Conservation (phyloP, 2,329 filamentous ascomycete genomes). For the Ophiostoma pallidulum region DNA sequence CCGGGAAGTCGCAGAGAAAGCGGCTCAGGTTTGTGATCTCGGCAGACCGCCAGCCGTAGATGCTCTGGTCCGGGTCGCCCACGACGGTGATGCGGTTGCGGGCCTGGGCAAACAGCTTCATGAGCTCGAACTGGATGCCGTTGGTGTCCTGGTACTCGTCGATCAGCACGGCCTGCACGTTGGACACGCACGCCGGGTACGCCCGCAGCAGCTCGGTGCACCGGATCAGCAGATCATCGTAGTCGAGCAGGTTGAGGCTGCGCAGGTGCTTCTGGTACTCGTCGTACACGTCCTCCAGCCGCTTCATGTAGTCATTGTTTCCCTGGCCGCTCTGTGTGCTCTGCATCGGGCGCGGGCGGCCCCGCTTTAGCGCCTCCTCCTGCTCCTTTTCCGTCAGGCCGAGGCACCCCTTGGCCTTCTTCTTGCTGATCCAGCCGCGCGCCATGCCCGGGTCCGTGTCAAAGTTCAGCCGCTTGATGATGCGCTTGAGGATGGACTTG, state of each 20-base stretch:
- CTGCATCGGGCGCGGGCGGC: not conserved
- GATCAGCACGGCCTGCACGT: slow-evolving; percentile 83
- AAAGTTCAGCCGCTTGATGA: slow-evolving; percentile 65
- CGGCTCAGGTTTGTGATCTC: slow-evolving; percentile 81
- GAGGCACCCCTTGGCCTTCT: slow-evolving; percentile 47
- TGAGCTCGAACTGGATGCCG: slow-evolving; percentile 85
- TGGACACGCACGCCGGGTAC: slow-evolving; percentile 73
- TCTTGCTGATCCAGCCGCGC: slow-evolving; percentile 66
- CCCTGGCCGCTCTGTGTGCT: slow-evolving; percentile 23
- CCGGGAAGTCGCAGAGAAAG: slow-evolving; percentile 65
- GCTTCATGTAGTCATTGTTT: slow-evolving; percentile 35
- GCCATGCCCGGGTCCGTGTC: slow-evolving; percentile 55
- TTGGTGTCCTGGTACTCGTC: slow-evolving; percentile 99
- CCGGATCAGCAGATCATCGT: slow-evolving; percentile 80
- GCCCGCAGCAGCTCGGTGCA: slow-evolving; percentile 69
- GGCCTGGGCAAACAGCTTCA: slow-evolving; percentile 72
- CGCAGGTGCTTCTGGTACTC: slow-evolving; percentile 72
- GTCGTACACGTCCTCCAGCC: slow-evolving; percentile 58
- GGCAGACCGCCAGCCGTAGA: slow-evolving; percentile 90
- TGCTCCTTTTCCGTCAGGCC: slow-evolving; percentile 30
- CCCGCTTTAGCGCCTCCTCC: slow-evolving; percentile 22
- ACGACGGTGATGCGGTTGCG: slow-evolving; percentile 81
- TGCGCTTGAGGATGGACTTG: slow-evolving; percentile 67
- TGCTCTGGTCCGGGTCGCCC: slow-evolving; percentile 94
- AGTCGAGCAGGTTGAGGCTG: slow-evolving; percentile 77